Evolutionary conservation across 2,329 filamentous ascomycete species (phyloP), one percentile per base, ranked within the genome.

Genomic region (Fusarium sp.): DNA sequence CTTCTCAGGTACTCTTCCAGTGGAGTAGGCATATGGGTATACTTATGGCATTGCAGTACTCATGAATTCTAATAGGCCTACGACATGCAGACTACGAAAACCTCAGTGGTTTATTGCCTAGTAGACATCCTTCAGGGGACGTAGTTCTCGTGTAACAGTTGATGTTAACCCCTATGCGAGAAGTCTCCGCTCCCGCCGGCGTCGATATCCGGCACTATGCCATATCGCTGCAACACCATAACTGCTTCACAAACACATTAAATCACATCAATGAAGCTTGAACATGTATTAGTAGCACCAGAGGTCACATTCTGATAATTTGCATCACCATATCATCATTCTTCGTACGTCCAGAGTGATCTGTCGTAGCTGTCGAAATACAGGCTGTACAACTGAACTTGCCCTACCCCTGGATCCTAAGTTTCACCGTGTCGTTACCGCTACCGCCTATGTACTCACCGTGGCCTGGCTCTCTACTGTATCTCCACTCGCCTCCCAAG

Each of bases 141-240:
- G 6, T 1, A 13, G 16, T 65, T 57, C 37, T 21, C 6, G 25
- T 42, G 53, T 43, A 19, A 58, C 50, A 54, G 49, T 57, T 47
- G 15, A 16, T 16, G 25, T 18, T 38, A n/a, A 50, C n/a, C 43
- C 35, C 12, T 65, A 46, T 56, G 30, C 40, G 15, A 33, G 30
- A 64, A 72, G 54, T 60, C 38, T 21, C 33, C 21, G 49, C 69
- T 54, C 59, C 54, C 40, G 52, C 52, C 25, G 46, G 19, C 47
- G 54, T 60, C 54, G 30, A 30, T 47, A 25, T 40, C 32, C 12
- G 19, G 28, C 44, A 60, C 38, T 33, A 49, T 40, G 40, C 33
- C 13, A 52, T 18, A 18, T 15, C 23, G 9, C 12, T 35, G n/a
- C 44, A 52, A 28, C 49, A 4, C 35, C 37, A 37, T 16, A 38